phyloP scores from a whole-genome alignment of 1,284 basidiomycete species.

The Ustilago hordei region DNA sequence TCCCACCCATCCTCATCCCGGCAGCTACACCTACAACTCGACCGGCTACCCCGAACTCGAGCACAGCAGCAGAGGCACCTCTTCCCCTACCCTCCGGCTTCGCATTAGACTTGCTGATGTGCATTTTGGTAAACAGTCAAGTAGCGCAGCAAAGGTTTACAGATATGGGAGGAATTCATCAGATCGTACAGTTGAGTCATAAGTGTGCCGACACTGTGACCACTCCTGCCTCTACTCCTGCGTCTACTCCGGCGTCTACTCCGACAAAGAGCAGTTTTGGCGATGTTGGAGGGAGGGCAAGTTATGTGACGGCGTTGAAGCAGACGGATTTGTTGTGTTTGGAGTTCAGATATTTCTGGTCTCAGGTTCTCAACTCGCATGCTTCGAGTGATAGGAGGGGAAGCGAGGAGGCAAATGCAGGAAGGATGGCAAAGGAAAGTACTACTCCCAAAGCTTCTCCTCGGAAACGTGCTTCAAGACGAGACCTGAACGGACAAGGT shows the following conservation, averaged over 20 bases:
- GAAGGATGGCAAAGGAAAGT: slow-evolving; percentile 9
- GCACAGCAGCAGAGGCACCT: slow-evolving; percentile 15
- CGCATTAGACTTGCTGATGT: slow-evolving; percentile 51
- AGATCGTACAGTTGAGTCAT: slow-evolving; percentile 49
- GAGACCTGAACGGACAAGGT: slow-evolving; percentile 5
- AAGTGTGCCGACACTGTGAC: slow-evolving; percentile 48
- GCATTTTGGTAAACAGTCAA: slow-evolving; percentile 41
- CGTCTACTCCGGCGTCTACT: slow-evolving; percentile 25
- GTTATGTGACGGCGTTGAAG: slow-evolving; percentile 31
- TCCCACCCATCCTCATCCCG: slow-evolving; percentile 36
- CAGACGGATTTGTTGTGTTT: slow-evolving; percentile 51
- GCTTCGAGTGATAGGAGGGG: background rate
- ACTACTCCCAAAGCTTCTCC: slow-evolving; percentile 31
- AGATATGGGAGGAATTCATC: slow-evolving; percentile 49
- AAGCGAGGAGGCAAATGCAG: background rate
- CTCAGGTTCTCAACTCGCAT: slow-evolving; percentile 31
- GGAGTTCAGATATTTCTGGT: slow-evolving; percentile 53
- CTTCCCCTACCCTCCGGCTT: slow-evolving; percentile 41
- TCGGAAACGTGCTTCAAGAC: slow-evolving; percentile 17
- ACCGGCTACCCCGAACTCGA: slow-evolving; percentile 16
- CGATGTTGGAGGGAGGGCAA: background rate
- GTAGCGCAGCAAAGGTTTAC: slow-evolving; percentile 31
- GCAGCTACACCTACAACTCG: slow-evolving; percentile 11
- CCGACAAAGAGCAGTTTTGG: slow-evolving; percentile 8
- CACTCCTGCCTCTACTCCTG: slow-evolving; percentile 20